Evolutionary conservation across 225 moss, liverwort and hornwort genomes (phyloP).

Genomic region (Neckera pumila): DNA sequence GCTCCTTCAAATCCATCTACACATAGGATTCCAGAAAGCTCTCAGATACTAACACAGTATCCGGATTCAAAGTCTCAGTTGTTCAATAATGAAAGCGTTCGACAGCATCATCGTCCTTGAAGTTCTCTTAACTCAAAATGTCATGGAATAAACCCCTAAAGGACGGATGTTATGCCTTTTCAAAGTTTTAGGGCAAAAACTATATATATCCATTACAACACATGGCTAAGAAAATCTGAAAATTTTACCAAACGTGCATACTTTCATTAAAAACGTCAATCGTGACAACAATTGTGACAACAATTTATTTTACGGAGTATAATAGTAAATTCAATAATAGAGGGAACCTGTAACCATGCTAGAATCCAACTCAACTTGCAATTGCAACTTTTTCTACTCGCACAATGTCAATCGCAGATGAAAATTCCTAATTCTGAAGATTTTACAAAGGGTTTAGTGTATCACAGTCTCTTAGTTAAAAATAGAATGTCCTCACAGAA

Average conservation of each 20-base stretch:
- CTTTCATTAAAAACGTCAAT: neutral
- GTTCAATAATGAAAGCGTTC: neutral
- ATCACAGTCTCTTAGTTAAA: neutral
- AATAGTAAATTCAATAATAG: neutral
- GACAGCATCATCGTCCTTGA: neutral
- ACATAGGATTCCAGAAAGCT: neutral
- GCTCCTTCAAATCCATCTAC: conserved; percentile 53
- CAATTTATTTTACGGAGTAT: too few relatives aligned
- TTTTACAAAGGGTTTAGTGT: neutral
- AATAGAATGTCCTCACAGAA: neutral
- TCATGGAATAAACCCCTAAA: neutral
- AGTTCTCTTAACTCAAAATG: neutral
- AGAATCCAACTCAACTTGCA: neutral
- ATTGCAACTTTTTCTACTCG: neutral
- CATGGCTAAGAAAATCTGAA: neutral
- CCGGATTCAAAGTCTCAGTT: neutral
- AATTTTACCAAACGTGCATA: too few relatives aligned
- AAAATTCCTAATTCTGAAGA: neutral
- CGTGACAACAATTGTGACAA: neutral
- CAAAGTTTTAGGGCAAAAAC: neutral
- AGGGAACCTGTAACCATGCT: neutral
- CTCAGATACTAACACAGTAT: neutral
- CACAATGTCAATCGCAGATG: neutral
- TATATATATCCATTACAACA: neutral
- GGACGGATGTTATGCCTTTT: neutral